Evolutionary conservation across 2,329 filamentous ascomycete genomes (phyloP), one percentile per base, ranked within the genome.

Genomic region (Fusarium pininemorale): DNA sequence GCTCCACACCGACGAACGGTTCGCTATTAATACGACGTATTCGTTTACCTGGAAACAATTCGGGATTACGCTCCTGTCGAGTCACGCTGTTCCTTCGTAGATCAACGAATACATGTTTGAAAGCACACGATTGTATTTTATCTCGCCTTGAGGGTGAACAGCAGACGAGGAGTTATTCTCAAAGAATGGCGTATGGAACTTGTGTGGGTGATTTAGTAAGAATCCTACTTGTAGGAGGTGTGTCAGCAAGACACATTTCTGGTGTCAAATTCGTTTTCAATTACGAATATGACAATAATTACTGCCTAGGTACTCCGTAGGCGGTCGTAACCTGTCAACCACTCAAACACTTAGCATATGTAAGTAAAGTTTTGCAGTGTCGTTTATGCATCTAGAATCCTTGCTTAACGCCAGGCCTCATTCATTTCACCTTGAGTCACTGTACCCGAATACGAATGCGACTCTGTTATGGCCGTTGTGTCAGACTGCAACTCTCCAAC

Each of bases 21-120:
- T 70, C 30, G 20, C 44, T 48, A 24, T 53, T 55, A 37, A 74
- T 75, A 74, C 73, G 73, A 66, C 73, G 73, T 75, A 75, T 75
- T 75, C 73, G 73, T 73, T 71, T 51, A 69, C 47, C 32, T 70
- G 68, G 68, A 44, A 74, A 75, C 66, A 75, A 42, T 16, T 37
- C 72, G 63, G 67, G 22, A 47, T 63, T 63, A 42, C 32, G 7
- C 32, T 41, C 3, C 8, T 24, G 24, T 45, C 18, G 10, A 18
- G 39, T 61, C 41, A 32, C 22, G 7, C 42, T 61, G 30, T 26
- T 26, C 14, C 39, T 39, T 45, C 26, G 24, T 26, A 55, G 26
- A 30, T 41, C 50, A 15, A 38, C 69, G 68, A 71, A 72, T 68
- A 53, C 53, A 58, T 60, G 24, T 42, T 62, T 22, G 14, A 58